A percentile compares a stretch with the other conserved stretches of the same genome.
These are phyloP conservation scores for Backusella westeae DNA, from an alignment of 192 early-diverging fungal species.

Conservation along the genomic window DNA sequence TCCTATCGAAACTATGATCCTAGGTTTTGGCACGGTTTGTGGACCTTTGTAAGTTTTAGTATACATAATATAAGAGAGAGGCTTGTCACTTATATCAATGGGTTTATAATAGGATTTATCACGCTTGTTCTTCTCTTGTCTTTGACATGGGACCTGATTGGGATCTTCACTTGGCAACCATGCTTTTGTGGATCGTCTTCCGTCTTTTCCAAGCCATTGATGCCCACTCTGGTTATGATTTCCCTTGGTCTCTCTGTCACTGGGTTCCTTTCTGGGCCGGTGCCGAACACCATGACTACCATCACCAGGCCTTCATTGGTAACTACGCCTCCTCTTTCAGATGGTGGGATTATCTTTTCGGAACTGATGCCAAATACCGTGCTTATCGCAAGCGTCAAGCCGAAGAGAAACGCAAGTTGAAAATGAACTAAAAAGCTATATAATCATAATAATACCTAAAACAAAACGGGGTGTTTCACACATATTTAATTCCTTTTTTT, in stretches of 20 bases:
- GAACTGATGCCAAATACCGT: constrained; percentile 79
- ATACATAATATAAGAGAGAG: background rate
- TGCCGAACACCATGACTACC: constrained; percentile 92
- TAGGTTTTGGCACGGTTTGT: constrained; percentile 83
- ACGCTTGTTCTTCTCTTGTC: background rate
- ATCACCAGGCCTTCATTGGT: constrained; percentile 80
- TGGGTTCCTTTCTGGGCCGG: constrained; percentile 88
- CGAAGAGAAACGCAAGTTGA: background rate
- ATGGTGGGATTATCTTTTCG: constrained; percentile 87
- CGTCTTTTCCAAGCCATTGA: constrained; percentile 83
- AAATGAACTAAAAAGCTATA: background rate
- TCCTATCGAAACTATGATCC: constrained; percentile 79
- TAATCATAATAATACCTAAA: background rate
- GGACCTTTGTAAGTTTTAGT: constrained; percentile 56
- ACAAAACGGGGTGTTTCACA: background rate
- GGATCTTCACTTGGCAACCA: constrained; percentile 80
- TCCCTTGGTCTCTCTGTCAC: constrained; percentile 90
- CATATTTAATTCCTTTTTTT: background rate
- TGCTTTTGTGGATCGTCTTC: constrained; percentile 81
- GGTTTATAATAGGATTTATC: constrained; percentile 31
- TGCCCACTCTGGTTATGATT: constrained; percentile 93
- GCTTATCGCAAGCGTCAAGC: constrained; percentile 51
- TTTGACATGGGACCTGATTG: constrained; percentile 31
- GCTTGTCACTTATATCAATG: background rate
- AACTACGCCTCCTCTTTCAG: constrained; percentile 86